A percentile compares a stretch with the other conserved stretches of the same genome.
Evolutionary conservation across 2,329 filamentous ascomycete genomes (phyloP).

Genomic region (Ceratocystis destructans): DNA sequence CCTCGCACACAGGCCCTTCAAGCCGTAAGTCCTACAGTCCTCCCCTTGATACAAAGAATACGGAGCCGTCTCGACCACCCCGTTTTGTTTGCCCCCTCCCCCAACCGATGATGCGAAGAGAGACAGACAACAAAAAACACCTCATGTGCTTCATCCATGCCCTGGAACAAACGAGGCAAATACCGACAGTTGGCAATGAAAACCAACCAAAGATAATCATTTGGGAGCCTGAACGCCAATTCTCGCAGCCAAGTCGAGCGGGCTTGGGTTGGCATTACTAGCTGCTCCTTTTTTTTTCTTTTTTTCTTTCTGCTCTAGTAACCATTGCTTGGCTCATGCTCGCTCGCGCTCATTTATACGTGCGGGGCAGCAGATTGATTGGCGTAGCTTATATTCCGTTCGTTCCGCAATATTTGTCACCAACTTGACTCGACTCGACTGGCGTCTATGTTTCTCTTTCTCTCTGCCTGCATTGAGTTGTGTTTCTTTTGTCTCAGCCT

Average conservation of each 20-base stretch:
- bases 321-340: background rate
- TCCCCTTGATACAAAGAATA: background rate
- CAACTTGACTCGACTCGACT: background rate
- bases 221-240: background rate
- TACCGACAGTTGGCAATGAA: background rate
- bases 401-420: slow-evolving; percentile 1
- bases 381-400: background rate
- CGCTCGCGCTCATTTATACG: background rate
- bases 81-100: background rate
- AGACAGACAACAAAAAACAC: background rate
- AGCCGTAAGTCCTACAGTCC: slow-evolving; percentile 48
- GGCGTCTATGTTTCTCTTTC: background rate
- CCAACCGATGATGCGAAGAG: background rate
- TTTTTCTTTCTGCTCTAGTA: background rate
- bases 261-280: no score
- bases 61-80: background rate
- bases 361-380: background rate
- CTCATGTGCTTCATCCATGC: background rate
- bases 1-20: slow-evolving; percentile 54
- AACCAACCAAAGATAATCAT: background rate
- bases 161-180: background rate
- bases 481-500: background rate
- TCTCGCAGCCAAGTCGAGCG: background rate
- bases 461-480: background rate
- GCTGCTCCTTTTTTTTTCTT: background rate